Conservation (phyloP, 108 stramenopile species). For the Pelagomonas calceolata region DNA sequence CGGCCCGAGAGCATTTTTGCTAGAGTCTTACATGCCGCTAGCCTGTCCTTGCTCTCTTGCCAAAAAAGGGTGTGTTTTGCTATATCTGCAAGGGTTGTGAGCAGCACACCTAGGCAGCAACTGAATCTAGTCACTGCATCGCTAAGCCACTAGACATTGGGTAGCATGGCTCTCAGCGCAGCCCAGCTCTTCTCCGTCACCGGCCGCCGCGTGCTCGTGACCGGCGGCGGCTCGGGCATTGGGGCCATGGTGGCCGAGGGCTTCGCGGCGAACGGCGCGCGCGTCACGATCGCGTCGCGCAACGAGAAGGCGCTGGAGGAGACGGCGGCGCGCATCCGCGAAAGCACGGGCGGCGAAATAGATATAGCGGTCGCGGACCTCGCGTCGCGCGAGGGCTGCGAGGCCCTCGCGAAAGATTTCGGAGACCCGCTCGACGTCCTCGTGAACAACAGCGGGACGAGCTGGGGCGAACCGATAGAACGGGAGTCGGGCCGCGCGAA, state of each 20-base stretch:
- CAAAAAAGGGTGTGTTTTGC: too few species aligned
- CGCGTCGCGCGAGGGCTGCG: constrained; percentile 62
- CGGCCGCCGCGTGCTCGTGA: constrained; percentile 74
- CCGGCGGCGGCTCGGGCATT: constrained; percentile 77
- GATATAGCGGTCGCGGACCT: constrained; percentile 63
- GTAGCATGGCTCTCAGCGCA: too few species aligned
- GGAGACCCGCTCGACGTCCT: constrained; percentile 57
- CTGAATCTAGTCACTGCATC: too few species aligned
- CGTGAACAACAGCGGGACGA: constrained; percentile 60
- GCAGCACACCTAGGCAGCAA: too few species aligned
- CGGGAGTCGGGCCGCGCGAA: constrained; percentile 65
- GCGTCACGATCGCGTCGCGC: constrained; percentile 67
- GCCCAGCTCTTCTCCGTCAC: constrained; percentile 41
- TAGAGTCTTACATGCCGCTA: too few species aligned
- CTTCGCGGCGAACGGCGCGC: constrained; percentile 60
- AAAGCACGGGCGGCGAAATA: constrained; percentile 2
- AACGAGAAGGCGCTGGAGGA: constrained; percentile 57
- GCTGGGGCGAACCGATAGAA: constrained; percentile 46
- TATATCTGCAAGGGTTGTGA: too few species aligned
- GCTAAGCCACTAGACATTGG: too few species aligned
- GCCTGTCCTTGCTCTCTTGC: too few species aligned
- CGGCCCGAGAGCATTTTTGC: too few species aligned
- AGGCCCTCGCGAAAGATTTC: constrained; percentile 51
- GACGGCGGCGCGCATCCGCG: constrained; percentile 40
- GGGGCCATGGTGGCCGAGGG: constrained; percentile 76